Base-by-base conservation (phyloP, 1,284 basidiomycete genomes). In the Malassezia furfur region DNA sequence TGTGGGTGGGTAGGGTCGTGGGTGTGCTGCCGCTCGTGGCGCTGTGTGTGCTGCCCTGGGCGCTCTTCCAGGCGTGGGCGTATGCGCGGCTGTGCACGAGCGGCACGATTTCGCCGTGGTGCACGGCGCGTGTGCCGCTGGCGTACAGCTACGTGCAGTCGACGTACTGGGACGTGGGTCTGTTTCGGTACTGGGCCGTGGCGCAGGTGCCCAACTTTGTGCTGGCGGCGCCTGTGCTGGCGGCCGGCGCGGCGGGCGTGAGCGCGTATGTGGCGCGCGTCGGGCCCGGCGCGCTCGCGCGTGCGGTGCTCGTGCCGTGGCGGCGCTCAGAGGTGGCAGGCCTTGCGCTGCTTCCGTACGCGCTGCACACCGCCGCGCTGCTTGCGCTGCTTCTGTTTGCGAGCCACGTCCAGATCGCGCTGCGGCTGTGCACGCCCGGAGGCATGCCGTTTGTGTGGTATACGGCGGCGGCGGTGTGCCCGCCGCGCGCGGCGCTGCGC, bases 371-470 rank as follows among this genome's bases (percentile, higher is more conserved):
- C 15, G 63, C 81, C 32, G 77, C 87, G 47, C 79, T 81, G 7
- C 70, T 79, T 0, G 2, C 36, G 28, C 77, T 86, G 17, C 78
- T 96, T 19, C 77, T 91, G 9, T 82, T 91, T 67, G 80, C 82
- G 5, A 86, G 90, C 0, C 89, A 98, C 68, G 86, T 86, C 0
- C 93, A 98, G 72, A 96, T 96, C 61, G 80, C 85, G 1, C 81
- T 98, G 2, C 84, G 93, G 3, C 78, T 88, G 11, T 83, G 85
- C 9, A 81, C 85, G 0, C 82, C 86, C 0, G 70, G 70, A 1
- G 66, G 64, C 1, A 80, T 91, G 75, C 91, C 91, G 0, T 78
- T 85, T 44, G 77, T 85, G 0, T 91, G 89, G 76, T 96, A 91
- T 91, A 84, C 53, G 54, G 17, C 46, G 41, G 54, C 44, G 6